These are phyloP conservation scores for Auricularia heimuer DNA, from an alignment of 768 basidiomycete species.

Conservation along the genomic window DNA sequence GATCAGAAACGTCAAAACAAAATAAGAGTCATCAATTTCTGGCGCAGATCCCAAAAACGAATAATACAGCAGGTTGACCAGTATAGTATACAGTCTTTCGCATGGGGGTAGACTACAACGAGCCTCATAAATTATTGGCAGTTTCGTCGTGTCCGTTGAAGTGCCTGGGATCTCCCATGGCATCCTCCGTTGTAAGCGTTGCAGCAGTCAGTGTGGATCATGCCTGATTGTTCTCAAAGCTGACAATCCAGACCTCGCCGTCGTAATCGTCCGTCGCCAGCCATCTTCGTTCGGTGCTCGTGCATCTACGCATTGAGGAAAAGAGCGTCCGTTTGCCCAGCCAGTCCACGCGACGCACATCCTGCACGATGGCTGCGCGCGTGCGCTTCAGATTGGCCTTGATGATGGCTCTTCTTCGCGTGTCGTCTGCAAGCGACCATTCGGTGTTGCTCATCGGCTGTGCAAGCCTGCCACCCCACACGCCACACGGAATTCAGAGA, in stretches of 20 bases:
- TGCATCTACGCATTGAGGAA: not conserved
- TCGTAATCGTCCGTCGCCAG: slow-evolving; percentile 1
- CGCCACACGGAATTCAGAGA: not conserved
- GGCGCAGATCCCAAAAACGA: not conserved
- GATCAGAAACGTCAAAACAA: not conserved
- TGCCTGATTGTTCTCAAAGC: not conserved
- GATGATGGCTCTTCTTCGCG: slow-evolving; percentile 23
- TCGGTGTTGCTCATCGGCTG: slow-evolving; percentile 2
- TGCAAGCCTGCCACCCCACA: not conserved
- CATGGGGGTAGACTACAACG: not conserved
- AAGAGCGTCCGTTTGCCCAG: slow-evolving; percentile 51
- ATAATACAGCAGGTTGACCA: not conserved
- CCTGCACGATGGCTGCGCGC: slow-evolving; percentile 5
- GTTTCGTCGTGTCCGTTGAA: not conserved
- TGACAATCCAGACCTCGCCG: not conserved
- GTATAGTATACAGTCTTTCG: not conserved
- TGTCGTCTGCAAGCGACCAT: slow-evolving; percentile 28
- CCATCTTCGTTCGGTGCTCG: not conserved
- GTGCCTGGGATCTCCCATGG: not conserved
- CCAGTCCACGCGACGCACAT: slow-evolving; percentile 51
- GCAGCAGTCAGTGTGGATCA: not conserved
- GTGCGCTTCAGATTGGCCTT: slow-evolving; percentile 10
- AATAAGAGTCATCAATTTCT: not conserved
- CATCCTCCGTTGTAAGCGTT: not conserved
- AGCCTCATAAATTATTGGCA: not conserved